Base-by-base conservation (phyloP, 768 basidiomycete genomes). In the Rhizopogon roseolus region DNA sequence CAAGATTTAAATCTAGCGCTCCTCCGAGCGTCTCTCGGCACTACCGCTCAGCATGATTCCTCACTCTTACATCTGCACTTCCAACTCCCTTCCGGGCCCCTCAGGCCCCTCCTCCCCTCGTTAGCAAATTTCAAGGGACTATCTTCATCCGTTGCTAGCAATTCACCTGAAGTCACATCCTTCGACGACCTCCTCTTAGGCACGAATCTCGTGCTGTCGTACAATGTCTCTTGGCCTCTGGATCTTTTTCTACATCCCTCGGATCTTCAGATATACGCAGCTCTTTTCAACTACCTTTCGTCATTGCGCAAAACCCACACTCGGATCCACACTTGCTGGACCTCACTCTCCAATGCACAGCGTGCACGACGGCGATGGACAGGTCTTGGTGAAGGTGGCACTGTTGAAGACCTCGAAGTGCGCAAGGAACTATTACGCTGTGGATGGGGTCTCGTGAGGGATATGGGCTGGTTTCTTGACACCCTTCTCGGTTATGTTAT, bases 401-500 rank as follows among this genome's bases (percentile, higher is more conserved):
- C 87, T 4, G 72, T 66, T 0, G 87, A 86, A 60, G 90, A 91
- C 60, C 70, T 83, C 38, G 78, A 84, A 41, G 77, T 76, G 10
- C 80, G 90, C 38, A 78, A 80, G 54, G 75, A 75, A 49, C 76
- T 93, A 17, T 73, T 91, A 53, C 77, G 93, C 54, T 86, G 84
- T 55, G 86, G 88, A 2, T 97, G 93, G 93, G 91, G 90, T 1
- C 80, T 88, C 29, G 86, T 93, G 7, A 73, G 91, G 62, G 84
- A 88, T 62, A 93, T 95, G 93, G 81, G 84, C 40, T 95, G 92
- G 91, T 95, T 94, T 64, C 73, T 96, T 54, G 92, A 94, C 65
- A 85, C 84, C 27, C 64, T 97, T 2, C 71, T 90, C 52, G 84
- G 84, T 9, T 95, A 97, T 66, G 81, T 92, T 55, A 90, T 92